A percentile compares a stretch with the other conserved stretches of the same genome.
Conservation (phyloP, 805 yeast genomes). For the Wickerhamomyces bovis region DNA sequence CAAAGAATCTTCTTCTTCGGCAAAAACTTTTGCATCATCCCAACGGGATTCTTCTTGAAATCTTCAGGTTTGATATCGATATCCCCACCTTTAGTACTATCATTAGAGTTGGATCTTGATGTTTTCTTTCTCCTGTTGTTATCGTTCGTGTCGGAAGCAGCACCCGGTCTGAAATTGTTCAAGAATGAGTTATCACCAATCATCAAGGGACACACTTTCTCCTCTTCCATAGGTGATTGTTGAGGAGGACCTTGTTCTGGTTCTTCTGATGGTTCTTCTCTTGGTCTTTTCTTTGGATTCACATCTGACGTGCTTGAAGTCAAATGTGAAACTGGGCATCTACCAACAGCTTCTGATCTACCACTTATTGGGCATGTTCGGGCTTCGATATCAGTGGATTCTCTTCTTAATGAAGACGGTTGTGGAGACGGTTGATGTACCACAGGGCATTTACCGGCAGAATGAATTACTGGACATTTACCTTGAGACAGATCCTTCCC, state of each 20-base stretch:
- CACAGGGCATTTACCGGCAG: conserved; percentile 24
- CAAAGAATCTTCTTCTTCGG: conserved; percentile 54
- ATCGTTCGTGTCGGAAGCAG: background rate
- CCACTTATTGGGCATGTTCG: conserved; percentile 19
- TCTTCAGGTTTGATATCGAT: conserved; percentile 15
- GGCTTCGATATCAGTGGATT: conserved; percentile 16
- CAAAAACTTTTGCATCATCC: conserved; percentile 35
- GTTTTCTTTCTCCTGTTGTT: conserved; percentile 9
- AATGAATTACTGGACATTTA: conserved; percentile 24
- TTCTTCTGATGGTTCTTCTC: background rate
- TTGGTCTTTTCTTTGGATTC: background rate
- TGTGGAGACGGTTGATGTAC: conserved; percentile 10
- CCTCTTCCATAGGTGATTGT: conserved; percentile 2
- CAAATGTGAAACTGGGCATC: conserved; percentile 21
- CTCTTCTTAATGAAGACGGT: background rate
- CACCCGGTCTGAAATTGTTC: background rate
- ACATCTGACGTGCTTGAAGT: conserved; percentile 1
- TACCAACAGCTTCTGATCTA: conserved; percentile 7
- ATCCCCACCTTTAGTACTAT: conserved; percentile 6
- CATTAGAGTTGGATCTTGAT: conserved; percentile 13
- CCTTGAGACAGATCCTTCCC: conserved; percentile 14
- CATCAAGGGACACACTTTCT: conserved; percentile 39
- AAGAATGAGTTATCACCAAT: conserved; percentile 34
- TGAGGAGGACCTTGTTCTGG: background rate
- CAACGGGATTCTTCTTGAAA: conserved; percentile 24